Conservation (phyloP, 805 yeast species). For the Naumovozyma dairenensis region DNA sequence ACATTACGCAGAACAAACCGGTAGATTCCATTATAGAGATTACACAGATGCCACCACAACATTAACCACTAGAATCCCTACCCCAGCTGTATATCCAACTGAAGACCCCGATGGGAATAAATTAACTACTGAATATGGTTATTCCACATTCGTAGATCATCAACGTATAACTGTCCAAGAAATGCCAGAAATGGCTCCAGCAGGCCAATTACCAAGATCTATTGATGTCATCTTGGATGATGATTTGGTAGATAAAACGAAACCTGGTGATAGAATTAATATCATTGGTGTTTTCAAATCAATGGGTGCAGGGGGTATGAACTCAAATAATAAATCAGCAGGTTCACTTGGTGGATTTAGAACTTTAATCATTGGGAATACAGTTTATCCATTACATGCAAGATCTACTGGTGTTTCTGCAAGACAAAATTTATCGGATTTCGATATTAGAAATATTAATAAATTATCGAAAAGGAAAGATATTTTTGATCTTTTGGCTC, state of each 20-base stretch:
- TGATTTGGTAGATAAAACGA: conserved; percentile 82
- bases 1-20: conserved; percentile 80
- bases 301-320: conserved; percentile 54
- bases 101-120: conserved; percentile 89
- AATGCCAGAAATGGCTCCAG: conserved; percentile 96
- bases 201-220: conserved; percentile 93
- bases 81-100: conserved; percentile 83
- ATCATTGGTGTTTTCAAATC: conserved; percentile 91
- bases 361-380: conserved; percentile 79
- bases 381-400: conserved; percentile 80
- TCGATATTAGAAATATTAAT: conserved; percentile 80
- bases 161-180: conserved; percentile 91
- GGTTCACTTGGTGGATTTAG: conserved; percentile 50
- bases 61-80: conserved; percentile 37
- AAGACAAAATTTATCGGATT: conserved; percentile 57
- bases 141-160: conserved; percentile 85
- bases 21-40: conserved; percentile 80
- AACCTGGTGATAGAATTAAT: conserved; percentile 95
- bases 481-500: conserved; percentile 69
- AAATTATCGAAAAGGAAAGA: conserved; percentile 59
- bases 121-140: conserved; percentile 84
- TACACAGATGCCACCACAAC: conserved; percentile 89
- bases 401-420: conserved; percentile 79
- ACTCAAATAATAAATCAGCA: conserved; percentile 13
- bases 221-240: conserved; percentile 90